Base-by-base conservation (phyloP, 306 rosid genomes). In the Fragaria vesca region DNA sequence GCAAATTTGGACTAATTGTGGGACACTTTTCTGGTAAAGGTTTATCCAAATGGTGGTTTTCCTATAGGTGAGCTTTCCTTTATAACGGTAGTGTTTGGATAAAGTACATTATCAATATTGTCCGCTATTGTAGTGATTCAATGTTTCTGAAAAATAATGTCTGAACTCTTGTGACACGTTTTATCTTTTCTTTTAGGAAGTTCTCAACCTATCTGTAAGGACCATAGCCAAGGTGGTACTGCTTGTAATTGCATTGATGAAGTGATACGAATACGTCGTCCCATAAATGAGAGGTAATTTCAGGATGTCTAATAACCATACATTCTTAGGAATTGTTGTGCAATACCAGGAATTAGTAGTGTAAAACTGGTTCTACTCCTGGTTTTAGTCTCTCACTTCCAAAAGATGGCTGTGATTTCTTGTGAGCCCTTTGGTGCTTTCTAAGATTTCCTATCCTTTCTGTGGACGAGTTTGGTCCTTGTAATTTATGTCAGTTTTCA, bases 201-300 rank as follows among this genome's bases (percentile, higher is more conserved):
- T 82, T 85, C 88, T 24, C 83, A 45, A 55, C 76, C 40, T 74
- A 85, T 67, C 76, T 0, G 46, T 66, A 66, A 66, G 68, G 68
- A 62, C 68, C 73, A 47, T 79, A 78, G 80, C 42, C 86, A 75
- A 75, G 72, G 34, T 72, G 75, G 58, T 76, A 46, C 68, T 85
- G 67, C 74, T 50, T 77, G 66, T 80, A 87, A 88, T 88, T 94
- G 97, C 84, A 82, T 92, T 78, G 91, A 90, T 81, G 91, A 90
- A 90, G 86, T 94, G 79, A 81, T 94, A 73, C 84, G 81, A 87
- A 81, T 94, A 65, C 87, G 75, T 74, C 84, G 85, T 72, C 89
- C 84, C 43, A 85, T 43, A 61, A 80, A 74, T 71, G 87, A 68
- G 71, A 84, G 98, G 98, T 90, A 89, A 54, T 51, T 72, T 46